Evolutionary conservation across 441 rosid genomes (phyloP), one percentile per base, ranked within the genome.

Genomic region (Dalechampia spathulata): DNA sequence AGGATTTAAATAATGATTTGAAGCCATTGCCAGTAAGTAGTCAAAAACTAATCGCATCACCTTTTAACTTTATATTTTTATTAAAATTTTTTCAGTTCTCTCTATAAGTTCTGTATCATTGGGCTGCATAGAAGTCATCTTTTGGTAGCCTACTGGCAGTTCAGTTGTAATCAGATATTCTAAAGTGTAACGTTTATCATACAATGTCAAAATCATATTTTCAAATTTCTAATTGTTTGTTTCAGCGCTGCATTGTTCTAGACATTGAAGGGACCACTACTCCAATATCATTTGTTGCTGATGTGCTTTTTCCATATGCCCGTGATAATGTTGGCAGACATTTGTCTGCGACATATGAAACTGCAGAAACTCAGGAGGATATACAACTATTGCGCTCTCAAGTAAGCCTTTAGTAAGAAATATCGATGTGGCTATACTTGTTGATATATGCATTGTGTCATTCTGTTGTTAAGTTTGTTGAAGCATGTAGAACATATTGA

Each of bases 181-280:
- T 49, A 13, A 3, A 48, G 39, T 58, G 3, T 7, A 21, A 26
- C 9, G 12, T 28, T 5, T 46, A 46, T 14, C 28, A 27, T 25
- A 14, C 25, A 63, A 6, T 28, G 7, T 48, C 5, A 26, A 30
- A 28, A 37, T 36, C 32, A 0, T 12, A 17, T 39, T 48, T 55
- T 52, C 49, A 52, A 37, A 52, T 51, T 58, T 42, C n/a, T 48
- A 52, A 38, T 37, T 60, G 17, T 75, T 68, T 65, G 65, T 67
- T 61, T 74, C 86, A 90, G 97, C 70, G 66, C 54, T 93, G 80
- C 75, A 62, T 93, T 73, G 80, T 93, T 71, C 96, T 93, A 25
- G 97, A 90, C 75, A 90, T 90, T 42, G 99, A 90, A 78, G 99
- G 99, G 63, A 93, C 92, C 67, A 90, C 97, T 1, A 87, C 97